Evolutionary conservation across 768 basidiomycete genomes (phyloP).

Genomic region (Nidula microcarpa): DNA sequence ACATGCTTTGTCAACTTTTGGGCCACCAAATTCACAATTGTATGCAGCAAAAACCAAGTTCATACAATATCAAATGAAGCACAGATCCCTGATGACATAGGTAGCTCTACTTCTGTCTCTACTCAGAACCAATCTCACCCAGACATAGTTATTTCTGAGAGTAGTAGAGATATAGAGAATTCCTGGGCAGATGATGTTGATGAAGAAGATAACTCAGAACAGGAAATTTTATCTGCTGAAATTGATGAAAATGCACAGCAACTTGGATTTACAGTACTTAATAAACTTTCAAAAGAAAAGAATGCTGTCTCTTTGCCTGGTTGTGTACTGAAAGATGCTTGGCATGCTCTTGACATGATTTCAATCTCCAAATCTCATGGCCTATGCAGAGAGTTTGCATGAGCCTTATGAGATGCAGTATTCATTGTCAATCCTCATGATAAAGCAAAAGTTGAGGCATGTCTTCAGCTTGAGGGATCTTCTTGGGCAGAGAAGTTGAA

Average conservation of each 20-base stretch:
- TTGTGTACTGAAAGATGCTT: conserved; percentile 6
- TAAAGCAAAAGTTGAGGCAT: conserved; percentile 7
- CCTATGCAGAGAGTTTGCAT: conserved; percentile 8
- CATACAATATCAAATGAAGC: background rate
- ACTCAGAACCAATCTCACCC: too few relatives aligned
- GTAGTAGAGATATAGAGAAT: too few relatives aligned
- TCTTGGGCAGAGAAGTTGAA: conserved; percentile 9
- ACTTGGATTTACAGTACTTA: too few relatives aligned
- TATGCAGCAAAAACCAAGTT: conserved; percentile 6
- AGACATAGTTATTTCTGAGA: too few relatives aligned
- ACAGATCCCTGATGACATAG: too few relatives aligned
- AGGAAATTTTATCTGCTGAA: too few relatives aligned
- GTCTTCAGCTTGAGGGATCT: conserved; percentile 17
- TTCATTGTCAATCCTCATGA: conserved; percentile 13
- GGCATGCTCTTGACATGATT: conserved; percentile 12
- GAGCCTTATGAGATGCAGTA: conserved; percentile 14
- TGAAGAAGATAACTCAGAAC: too few relatives aligned
- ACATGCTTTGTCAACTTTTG: conserved; percentile 10
- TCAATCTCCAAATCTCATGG: conserved; percentile 13
- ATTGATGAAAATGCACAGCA: too few relatives aligned
- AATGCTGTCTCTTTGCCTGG: background rate
- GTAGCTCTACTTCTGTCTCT: too few relatives aligned
- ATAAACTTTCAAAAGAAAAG: too few relatives aligned
- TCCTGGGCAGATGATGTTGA: too few relatives aligned
- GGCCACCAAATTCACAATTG: conserved; percentile 7